Base-by-base conservation (phyloP, 106 monocot genomes). In the Dioscorea alata region DNA sequence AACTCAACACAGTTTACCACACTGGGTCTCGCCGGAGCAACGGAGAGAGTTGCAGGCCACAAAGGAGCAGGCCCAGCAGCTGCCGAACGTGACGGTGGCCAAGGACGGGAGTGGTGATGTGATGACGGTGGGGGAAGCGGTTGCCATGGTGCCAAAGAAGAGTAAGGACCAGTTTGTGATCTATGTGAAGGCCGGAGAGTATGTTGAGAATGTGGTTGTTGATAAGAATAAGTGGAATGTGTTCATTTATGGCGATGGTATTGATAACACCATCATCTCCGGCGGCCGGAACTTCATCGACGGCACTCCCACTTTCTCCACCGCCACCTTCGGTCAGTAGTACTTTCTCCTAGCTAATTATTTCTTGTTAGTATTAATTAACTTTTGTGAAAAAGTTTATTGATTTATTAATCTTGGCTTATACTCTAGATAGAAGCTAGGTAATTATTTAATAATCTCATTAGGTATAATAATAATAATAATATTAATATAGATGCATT, bases 21-120 rank as follows among this genome's bases (percentile, higher is more conserved):
- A n/a, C 3, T 90, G 78, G 82, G 28, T 66, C 14, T 50, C 70
- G 12, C 4, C 16, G 12, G 25, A n/a, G 20, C 82, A 74, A 18
- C 35, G 65, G 69, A 61, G 71, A 62, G 35, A 14, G 50, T 63
- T 79, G 16, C 32, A 74, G 50, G 63, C 28, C 28, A 28, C 28
- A 28, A 28, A 64, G 67, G 61, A 13, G 0, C 4, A 22, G 4
- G 42, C 6, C 42, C 42, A 6, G 42, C 23, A 16, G 19, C 74
- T 83, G 23, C 74, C 85, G 23, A 79, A 92, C 42, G 74, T 87
- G 65, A 82, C 79, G 18, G 81, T 87, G 70, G 84, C 86, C 17
- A 33, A 71, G 50, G 84, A 88, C 42, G 84, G 87, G 21, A 74
- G 64, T 0, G 81, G 84, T 19, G 31, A 80, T 12, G 73, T 84